Conservation (phyloP, 2,329 filamentous ascomycete genomes). For the Keithomyces neogunnii region DNA sequence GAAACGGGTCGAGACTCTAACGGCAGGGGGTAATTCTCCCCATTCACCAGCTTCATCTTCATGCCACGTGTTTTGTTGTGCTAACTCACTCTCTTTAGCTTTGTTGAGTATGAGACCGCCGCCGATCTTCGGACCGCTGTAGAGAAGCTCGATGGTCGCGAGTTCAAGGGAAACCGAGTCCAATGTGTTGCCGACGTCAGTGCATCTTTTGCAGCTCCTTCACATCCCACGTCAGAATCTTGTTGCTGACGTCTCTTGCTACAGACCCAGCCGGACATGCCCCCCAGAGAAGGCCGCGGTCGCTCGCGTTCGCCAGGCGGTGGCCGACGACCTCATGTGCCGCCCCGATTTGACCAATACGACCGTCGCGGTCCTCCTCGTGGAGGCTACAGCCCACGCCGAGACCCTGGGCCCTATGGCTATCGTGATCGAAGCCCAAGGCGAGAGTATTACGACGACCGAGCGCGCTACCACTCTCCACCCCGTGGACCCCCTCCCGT, state of each 20-base stretch:
- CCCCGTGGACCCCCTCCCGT: conserved; percentile 56
- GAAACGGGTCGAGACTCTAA: conserved; percentile 90
- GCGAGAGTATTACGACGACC: conserved; percentile 82
- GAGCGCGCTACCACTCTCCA: conserved; percentile 72
- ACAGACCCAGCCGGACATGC: conserved; percentile 72
- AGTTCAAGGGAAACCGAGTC: conserved; percentile 87
- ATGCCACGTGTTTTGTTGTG: background rate
- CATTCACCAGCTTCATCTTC: conserved; percentile 5
- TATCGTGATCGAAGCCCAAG: conserved; percentile 85
- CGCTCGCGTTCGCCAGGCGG: conserved; percentile 66
- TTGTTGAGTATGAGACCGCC: conserved; percentile 95
- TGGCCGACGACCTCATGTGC: conserved; percentile 53
- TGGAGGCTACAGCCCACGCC: conserved; percentile 66
- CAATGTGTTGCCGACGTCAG: conserved; percentile 82
- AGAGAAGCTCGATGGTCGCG: conserved; percentile 85
- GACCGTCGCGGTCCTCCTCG: conserved; percentile 63
- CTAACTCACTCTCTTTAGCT: conserved; percentile 42
- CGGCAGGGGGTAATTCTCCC: conserved; percentile 64
- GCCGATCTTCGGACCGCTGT: conserved; percentile 84
- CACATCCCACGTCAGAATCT: background rate
- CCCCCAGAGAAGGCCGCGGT: conserved; percentile 52
- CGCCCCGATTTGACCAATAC: conserved; percentile 63
- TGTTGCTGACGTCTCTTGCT: background rate
- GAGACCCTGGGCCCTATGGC: conserved; percentile 55
- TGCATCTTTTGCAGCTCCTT: conserved; percentile 6